Conservation (phyloP, 768 basidiomycete genomes). For the Xerocomellus intermedius region DNA sequence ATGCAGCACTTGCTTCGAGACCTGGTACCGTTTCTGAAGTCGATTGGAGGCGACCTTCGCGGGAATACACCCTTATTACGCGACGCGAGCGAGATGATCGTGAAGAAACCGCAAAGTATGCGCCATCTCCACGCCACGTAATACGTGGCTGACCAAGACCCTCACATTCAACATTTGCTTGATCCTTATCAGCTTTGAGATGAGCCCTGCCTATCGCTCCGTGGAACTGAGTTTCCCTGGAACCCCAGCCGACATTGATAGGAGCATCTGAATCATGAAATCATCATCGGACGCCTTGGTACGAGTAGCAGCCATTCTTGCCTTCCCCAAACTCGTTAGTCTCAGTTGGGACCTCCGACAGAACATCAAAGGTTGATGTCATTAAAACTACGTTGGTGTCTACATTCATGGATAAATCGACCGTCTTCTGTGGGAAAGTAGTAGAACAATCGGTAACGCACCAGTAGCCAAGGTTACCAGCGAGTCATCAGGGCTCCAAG, state of each 20-base stretch:
- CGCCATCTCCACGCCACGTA: slow-evolving; percentile 92
- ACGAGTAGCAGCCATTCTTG: slow-evolving; percentile 25
- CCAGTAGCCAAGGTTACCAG: slow-evolving; percentile 82
- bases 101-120: slow-evolving; percentile 83
- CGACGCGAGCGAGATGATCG: slow-evolving; percentile 44
- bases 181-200: slow-evolving; percentile 51
- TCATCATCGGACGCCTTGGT: slow-evolving; percentile 5
- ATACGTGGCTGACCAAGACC: slow-evolving; percentile 66
- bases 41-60: slow-evolving; percentile 65
- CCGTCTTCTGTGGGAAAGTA: neutral
- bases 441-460: slow-evolving; percentile 24
- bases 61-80: slow-evolving; percentile 32
- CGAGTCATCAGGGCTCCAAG: slow-evolving; percentile 92
- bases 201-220: slow-evolving; percentile 85
- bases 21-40: slow-evolving; percentile 85
- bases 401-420: slow-evolving; percentile 37
- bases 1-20: slow-evolving; percentile 73
- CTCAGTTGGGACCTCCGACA: slow-evolving; percentile 75
- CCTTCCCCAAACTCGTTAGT: slow-evolving; percentile 85
- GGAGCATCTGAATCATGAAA: slow-evolving; percentile 60
- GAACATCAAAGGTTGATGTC: slow-evolving; percentile 84
- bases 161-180: slow-evolving; percentile 40
- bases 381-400: slow-evolving; percentile 83
- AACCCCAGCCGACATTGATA: slow-evolving; percentile 97
- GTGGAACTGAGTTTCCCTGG: slow-evolving; percentile 95